Evolutionary conservation across 805 yeast genomes (phyloP).

Genomic region (Metschnikowia kunwiensis): DNA sequence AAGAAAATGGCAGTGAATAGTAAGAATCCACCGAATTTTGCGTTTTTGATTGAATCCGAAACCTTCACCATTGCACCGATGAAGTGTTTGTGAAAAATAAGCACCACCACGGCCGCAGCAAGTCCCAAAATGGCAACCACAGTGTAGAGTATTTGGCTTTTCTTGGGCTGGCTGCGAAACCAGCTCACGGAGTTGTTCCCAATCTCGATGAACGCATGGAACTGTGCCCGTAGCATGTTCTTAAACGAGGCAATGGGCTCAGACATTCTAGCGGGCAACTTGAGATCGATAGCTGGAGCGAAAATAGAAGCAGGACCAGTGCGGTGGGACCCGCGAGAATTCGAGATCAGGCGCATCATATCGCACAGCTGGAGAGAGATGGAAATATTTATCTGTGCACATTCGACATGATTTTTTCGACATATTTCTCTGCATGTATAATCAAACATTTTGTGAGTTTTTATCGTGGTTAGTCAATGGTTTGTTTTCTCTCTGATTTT

Average conservation of each 20-base stretch:
- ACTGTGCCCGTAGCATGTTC: constrained; percentile 4
- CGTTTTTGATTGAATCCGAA: constrained; percentile 45
- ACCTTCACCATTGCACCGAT: constrained; percentile 36
- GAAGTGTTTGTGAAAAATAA: constrained; percentile 37
- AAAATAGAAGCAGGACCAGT: too few relatives aligned
- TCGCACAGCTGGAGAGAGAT: too few relatives aligned
- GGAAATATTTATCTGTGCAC: too few relatives aligned
- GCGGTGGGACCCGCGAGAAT: too few relatives aligned
- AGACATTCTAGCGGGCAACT: too few relatives aligned
- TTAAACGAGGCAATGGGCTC: background rate
- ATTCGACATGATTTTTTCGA: too few relatives aligned
- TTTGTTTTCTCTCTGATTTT: too few relatives aligned
- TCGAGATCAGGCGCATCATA: too few relatives aligned
- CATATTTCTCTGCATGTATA: too few relatives aligned
- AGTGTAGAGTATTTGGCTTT: constrained; percentile 14
- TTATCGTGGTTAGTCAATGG: too few relatives aligned
- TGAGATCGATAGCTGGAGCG: too few relatives aligned
- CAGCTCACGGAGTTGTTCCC: constrained; percentile 12
- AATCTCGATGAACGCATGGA: constrained; percentile 3
- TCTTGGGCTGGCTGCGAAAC: constrained; percentile 19
- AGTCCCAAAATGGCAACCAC: constrained; percentile 19
- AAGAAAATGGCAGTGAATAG: constrained; percentile 53
- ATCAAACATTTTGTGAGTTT: too few relatives aligned
- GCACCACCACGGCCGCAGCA: constrained; percentile 17
- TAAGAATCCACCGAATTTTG: constrained; percentile 41